Conservation (phyloP, 2,329 filamentous ascomycete genomes). For the Xylaria polymorpha region DNA sequence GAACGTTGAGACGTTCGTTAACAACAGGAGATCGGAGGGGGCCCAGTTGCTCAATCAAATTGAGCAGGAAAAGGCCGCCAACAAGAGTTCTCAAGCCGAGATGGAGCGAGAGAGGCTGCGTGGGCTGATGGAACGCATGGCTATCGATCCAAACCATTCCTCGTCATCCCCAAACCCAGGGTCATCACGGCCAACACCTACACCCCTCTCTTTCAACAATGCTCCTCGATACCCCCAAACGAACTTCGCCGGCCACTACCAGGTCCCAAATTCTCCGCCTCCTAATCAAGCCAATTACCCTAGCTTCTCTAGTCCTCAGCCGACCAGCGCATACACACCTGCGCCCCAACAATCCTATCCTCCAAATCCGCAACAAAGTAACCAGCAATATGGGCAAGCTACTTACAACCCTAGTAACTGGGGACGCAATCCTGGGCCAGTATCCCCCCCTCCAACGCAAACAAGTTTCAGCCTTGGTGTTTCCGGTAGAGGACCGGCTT, state of each 20-base stretch:
- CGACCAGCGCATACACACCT: constrained; percentile 48
- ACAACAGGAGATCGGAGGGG: constrained; percentile 91
- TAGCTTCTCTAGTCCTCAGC: constrained; percentile 57
- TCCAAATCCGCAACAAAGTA: constrained; percentile 53
- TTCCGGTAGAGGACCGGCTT: constrained; percentile 56
- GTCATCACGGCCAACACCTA: constrained; percentile 56
- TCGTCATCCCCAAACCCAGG: constrained; percentile 55
- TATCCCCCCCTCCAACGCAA: constrained; percentile 56
- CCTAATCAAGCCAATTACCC: constrained; percentile 61
- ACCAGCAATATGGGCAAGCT: constrained; percentile 59
- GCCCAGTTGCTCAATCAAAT: constrained; percentile 90
- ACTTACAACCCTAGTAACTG: constrained; percentile 70
- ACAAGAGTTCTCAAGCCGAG: constrained; percentile 73
- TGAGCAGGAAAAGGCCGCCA: constrained; percentile 78
- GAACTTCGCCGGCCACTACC: constrained; percentile 68
- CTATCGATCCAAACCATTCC: constrained; percentile 73
- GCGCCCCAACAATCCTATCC: constrained; percentile 50
- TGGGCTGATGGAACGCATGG: constrained; percentile 95
- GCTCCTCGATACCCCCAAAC: constrained; percentile 64
- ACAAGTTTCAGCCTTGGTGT: constrained; percentile 52
- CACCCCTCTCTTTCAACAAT: constrained; percentile 61
- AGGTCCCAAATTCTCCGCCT: constrained; percentile 67
- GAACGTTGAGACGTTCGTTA: constrained; percentile 97
- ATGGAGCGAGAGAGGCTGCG: constrained; percentile 86
- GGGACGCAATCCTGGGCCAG: constrained; percentile 67